Percentiles rank a stretch among this genome's conserved stretches.
phyloP scores from a whole-genome alignment of 345 rosid genomes.

The Carallia brachiata region DNA sequence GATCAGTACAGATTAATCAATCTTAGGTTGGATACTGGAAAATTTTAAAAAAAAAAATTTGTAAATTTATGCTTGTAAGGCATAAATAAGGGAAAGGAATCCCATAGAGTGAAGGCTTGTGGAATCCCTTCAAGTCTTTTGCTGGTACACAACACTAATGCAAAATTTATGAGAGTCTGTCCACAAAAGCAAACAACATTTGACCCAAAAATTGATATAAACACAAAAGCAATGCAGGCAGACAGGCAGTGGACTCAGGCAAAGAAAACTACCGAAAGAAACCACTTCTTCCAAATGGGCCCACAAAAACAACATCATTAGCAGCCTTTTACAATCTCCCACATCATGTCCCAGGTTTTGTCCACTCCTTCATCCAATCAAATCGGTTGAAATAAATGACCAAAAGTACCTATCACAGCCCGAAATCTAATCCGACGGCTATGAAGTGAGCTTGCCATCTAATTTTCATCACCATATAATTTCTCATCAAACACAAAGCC shows the following conservation, averaged over 20 bases:
- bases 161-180: too few relatives aligned
- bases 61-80: too few relatives aligned
- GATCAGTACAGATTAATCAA: too few relatives aligned
- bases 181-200: too few relatives aligned
- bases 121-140: too few relatives aligned
- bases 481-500: background rate
- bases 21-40: too few relatives aligned
- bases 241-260: background rate
- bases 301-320: background rate
- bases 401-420: background rate
- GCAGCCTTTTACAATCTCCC: conserved; percentile 11
- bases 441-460: background rate
- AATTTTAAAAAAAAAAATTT: too few relatives aligned
- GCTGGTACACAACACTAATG: too few relatives aligned
- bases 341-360: background rate
- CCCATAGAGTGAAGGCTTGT: too few relatives aligned
- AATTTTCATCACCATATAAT: background rate
- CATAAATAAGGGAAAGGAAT: too few relatives aligned
- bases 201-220: too few relatives aligned
- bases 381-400: background rate
- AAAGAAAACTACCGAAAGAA: background rate
- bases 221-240: too few relatives aligned
- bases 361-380: background rate
- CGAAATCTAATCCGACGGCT: background rate
- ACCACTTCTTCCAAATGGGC: background rate